Evolutionary conservation across 371 early-diverging fungal genomes (phyloP).

Genomic region (Conidiobolus incongruus): DNA sequence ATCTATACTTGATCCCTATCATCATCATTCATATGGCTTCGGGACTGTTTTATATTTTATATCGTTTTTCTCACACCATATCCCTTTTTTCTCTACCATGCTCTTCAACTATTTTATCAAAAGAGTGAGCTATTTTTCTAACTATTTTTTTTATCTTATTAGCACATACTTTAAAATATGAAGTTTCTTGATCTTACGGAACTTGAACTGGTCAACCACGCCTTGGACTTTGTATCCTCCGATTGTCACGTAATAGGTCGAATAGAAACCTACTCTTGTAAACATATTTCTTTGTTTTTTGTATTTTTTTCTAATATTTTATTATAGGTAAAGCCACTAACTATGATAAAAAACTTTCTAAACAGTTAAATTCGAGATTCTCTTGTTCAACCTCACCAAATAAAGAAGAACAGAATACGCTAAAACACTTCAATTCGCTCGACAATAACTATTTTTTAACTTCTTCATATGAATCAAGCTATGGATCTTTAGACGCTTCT

Average conservation of each 20-base stretch:
- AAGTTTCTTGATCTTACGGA: conserved; percentile 15
- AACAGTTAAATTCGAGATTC: conserved; percentile 56
- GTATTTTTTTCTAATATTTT: background rate
- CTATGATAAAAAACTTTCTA: conserved; percentile 69
- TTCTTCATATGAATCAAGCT: conserved; percentile 24
- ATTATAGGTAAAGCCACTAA: conserved; percentile 68
- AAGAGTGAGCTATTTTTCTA: too few species aligned
- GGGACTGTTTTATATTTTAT: too few species aligned
- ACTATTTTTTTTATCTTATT: too few species aligned
- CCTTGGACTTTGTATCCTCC: conserved; percentile 29
- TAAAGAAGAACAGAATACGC: conserved; percentile 11
- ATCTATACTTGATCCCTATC: too few species aligned
- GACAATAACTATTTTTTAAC: conserved; percentile 19
- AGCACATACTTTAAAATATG: conserved; percentile 6
- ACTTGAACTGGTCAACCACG: conserved; percentile 26
- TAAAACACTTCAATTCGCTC: background rate
- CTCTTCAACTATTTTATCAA: too few species aligned
- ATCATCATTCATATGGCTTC: too few species aligned
- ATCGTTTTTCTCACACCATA: too few species aligned
- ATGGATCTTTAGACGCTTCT: conserved; percentile 56
- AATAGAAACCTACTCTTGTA: conserved; percentile 80
- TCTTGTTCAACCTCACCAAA: conserved; percentile 26
- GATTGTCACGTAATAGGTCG: conserved; percentile 42
- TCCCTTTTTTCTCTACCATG: too few species aligned
- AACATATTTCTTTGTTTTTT: conserved; percentile 7